These are phyloP conservation scores for Fusarium nelsonii DNA, from an alignment of 2,329 filamentous ascomycete species.

Conservation along the genomic window DNA sequence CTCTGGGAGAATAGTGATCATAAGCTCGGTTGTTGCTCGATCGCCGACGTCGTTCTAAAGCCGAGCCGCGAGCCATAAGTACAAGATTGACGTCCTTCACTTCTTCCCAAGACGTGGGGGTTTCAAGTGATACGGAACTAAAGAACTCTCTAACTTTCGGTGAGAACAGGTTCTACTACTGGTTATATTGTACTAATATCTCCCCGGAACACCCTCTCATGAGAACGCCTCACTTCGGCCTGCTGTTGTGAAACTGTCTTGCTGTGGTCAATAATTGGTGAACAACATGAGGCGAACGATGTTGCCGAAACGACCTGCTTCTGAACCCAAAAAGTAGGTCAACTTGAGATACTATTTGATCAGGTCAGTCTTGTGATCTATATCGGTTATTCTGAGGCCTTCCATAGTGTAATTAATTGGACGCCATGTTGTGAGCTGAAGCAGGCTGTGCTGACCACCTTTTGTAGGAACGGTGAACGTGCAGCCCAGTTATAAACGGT, in stretches of 20 bases:
- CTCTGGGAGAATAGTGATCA: neutral
- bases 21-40: neutral
- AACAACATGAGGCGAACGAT: neutral
- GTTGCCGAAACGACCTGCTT: too few relatives aligned
- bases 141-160: too few relatives aligned
- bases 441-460: slow-evolving; percentile 5
- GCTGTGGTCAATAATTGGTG: neutral
- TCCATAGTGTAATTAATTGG: neutral
- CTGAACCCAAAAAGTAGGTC: neutral
- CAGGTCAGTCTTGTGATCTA: neutral
- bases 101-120: neutral
- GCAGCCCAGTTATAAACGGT: too few relatives aligned
- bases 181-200: accelerated
- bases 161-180: neutral
- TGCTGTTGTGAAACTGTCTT: neutral
- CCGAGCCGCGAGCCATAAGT: neutral
- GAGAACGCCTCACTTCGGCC: neutral
- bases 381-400: neutral
- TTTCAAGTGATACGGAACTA: neutral
- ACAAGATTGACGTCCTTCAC: neutral
- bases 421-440: neutral
- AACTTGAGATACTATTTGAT: accelerated
- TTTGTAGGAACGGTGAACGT: neutral
- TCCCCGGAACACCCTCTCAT: neutral
- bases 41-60: neutral